Conservation (phyloP, 768 basidiomycete genomes). For the Tephrocybe rancida region DNA sequence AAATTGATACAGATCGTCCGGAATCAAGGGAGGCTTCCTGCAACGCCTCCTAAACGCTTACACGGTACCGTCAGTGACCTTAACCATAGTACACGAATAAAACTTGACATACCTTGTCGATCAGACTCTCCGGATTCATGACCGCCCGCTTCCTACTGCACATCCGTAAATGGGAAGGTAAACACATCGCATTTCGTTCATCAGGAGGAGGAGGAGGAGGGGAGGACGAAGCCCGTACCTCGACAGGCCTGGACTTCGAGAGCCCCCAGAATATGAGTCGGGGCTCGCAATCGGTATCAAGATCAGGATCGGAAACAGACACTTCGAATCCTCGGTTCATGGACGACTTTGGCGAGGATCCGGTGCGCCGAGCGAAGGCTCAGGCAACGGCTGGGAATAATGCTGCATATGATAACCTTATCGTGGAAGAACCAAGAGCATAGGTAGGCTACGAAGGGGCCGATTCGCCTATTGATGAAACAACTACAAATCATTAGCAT, state of each 20-base stretch:
- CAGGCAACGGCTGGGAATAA: background rate
- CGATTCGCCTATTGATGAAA: background rate
- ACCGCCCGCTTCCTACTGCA: constrained; percentile 20
- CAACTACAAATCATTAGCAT: background rate
- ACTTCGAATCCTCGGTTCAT: background rate
- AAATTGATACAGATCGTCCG: background rate
- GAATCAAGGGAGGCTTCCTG: constrained; percentile 25
- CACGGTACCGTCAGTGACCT: constrained; percentile 22
- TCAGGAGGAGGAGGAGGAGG: background rate
- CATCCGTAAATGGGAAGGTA: constrained; percentile 16
- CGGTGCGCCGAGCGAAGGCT: constrained; percentile 6
- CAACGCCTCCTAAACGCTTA: constrained; percentile 29
- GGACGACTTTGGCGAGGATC: constrained; percentile 19
- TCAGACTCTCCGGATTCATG: constrained; percentile 17
- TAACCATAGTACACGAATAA: background rate
- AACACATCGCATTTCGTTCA: constrained; percentile 5
- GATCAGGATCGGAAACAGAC: background rate
- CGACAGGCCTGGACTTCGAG: constrained; percentile 7
- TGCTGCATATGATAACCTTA: background rate
- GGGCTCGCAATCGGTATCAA: background rate
- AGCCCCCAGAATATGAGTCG: background rate
- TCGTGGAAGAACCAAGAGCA: background rate
- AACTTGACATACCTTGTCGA: background rate
- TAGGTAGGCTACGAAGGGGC: background rate
- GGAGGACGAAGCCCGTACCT: constrained; percentile 1